Evolutionary conservation across 1,284 basidiomycete species (phyloP).

Genomic region (Tilletia caries): DNA sequence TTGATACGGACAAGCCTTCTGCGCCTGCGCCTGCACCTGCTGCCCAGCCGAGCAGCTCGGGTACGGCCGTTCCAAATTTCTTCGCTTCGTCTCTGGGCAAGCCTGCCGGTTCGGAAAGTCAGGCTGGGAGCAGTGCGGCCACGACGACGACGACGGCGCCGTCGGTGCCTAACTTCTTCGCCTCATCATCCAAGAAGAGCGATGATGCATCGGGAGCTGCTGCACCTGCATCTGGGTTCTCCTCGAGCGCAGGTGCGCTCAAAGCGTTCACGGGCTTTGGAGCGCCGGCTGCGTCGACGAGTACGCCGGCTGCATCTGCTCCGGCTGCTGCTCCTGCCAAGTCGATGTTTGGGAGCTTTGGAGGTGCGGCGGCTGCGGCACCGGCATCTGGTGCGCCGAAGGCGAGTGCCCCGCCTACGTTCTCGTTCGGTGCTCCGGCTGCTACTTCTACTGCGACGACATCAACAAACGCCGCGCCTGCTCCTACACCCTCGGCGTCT

Average conservation of each 20-base stretch:
- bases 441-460: too few relatives aligned
- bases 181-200: not conserved
- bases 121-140: not conserved
- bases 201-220: not conserved
- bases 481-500: not conserved
- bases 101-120: not conserved
- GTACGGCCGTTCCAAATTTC: not conserved
- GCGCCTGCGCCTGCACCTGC: not conserved
- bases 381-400: not conserved
- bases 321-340: not conserved
- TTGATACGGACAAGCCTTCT: not conserved
- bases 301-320: not conserved
- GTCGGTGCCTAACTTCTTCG: constrained; percentile 2
- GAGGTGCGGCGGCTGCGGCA: not conserved
- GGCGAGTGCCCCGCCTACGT: not conserved
- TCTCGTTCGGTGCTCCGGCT: not conserved
- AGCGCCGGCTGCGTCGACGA: not conserved
- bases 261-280: not conserved
- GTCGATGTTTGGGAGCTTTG: not conserved
- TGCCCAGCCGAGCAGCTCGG: not conserved
- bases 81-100: not conserved
- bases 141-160: not conserved
- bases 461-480: not conserved
- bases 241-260: not conserved
- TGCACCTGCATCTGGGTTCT: not conserved